Conservation (phyloP, 495 filamentous ascomycete species). For the Aspergillus diversus region DNA sequence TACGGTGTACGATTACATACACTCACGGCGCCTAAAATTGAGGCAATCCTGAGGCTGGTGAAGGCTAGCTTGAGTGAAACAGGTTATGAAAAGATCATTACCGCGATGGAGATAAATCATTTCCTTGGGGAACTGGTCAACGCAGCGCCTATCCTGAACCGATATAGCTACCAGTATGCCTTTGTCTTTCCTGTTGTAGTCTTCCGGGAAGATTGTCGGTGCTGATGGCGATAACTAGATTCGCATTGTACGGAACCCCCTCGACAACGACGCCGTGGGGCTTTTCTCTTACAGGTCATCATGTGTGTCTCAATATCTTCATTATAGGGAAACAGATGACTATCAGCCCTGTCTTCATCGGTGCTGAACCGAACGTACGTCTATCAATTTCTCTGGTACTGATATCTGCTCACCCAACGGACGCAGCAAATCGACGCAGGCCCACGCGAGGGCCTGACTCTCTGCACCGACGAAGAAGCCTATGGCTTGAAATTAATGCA, state of each 20-base stretch:
- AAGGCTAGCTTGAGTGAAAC: conserved; percentile 60
- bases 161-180: conserved; percentile 58
- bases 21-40: conserved; percentile 40
- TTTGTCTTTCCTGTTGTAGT: not conserved
- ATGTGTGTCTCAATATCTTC: conserved; percentile 70
- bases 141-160: conserved; percentile 65
- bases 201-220: not conserved
- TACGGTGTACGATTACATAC: conserved; percentile 70
- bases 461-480: conserved; percentile 64
- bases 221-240: conserved; percentile 48
- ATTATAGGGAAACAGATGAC: conserved; percentile 62
- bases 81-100: conserved; percentile 69
- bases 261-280: conserved; percentile 63
- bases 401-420: not conserved
- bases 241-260: conserved; percentile 61
- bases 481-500: conserved; percentile 70
- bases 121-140: conserved; percentile 72
- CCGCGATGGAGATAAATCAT: conserved; percentile 73
- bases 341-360: conserved; percentile 72
- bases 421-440: conserved; percentile 61
- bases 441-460: conserved; percentile 60
- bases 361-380: conserved; percentile 69
- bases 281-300: conserved; percentile 76
- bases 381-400: too few relatives aligned
- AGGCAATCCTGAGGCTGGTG: conserved; percentile 56